These are phyloP conservation scores for Chlorella sp. DNA, from an alignment of 139 green algal species.

Conservation along the genomic window DNA sequence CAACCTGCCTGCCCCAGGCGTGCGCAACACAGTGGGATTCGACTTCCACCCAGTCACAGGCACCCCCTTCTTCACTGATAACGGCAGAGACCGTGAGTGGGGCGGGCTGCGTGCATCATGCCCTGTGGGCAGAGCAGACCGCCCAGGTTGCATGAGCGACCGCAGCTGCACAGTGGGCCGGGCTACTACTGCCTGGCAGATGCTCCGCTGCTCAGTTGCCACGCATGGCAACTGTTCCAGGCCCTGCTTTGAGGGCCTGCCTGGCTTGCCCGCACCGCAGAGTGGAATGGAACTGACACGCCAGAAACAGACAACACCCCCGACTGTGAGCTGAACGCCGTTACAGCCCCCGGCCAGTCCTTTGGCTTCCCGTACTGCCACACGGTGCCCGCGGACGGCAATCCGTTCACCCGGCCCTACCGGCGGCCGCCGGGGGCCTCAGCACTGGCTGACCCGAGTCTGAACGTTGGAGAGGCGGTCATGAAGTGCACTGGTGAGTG, in stretches of 20 bases:
- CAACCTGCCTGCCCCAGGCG: neutral
- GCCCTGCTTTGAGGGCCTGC: too few relatives aligned
- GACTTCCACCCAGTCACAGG: constrained; percentile 47
- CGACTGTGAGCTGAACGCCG: constrained; percentile 46
- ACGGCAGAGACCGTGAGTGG: constrained; percentile 43
- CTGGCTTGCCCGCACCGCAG: neutral
- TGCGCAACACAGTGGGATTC: constrained; percentile 56
- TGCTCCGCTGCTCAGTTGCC: too few relatives aligned
- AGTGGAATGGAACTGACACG: neutral
- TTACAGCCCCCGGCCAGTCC: neutral
- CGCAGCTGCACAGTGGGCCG: too few relatives aligned
- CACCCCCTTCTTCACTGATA: constrained; percentile 52
- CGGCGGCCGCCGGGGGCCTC: neutral
- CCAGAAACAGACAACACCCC: constrained; percentile 25
- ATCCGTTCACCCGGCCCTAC: neutral
- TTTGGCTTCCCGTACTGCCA: constrained; percentile 49
- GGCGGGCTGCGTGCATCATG: neutral
- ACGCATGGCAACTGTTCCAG: too few relatives aligned
- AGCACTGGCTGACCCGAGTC: neutral
- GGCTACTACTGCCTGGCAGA: too few relatives aligned
- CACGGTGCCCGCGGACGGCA: neutral
- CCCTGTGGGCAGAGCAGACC: too few relatives aligned
- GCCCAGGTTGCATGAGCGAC: too few relatives aligned
- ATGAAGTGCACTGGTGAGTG: constrained; percentile 16
- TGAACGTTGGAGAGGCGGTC: neutral